A percentile compares a stretch with the other conserved stretches of the same genome.
phyloP scores from a whole-genome alignment of 2,329 filamentous ascomycete species.

The Neurospora sp. region DNA sequence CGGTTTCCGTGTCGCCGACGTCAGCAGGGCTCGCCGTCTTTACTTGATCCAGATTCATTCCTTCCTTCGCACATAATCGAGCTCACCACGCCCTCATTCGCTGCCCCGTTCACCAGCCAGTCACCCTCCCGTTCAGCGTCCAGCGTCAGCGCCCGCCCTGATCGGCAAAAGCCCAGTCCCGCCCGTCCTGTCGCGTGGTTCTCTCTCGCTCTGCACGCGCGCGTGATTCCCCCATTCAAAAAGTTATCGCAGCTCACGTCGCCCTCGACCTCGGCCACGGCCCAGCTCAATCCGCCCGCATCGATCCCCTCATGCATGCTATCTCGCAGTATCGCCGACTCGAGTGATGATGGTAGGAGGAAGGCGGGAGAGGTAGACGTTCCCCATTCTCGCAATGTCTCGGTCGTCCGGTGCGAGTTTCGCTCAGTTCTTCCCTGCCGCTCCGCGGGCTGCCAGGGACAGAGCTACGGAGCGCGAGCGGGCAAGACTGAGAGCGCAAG shows the following conservation, averaged over 20 bases:
- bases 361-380: slow-evolving; percentile 42
- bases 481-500: slow-evolving; percentile 39
- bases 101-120: slow-evolving; percentile 5
- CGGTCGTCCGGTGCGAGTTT: slow-evolving; percentile 67
- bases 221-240: slow-evolving; percentile 12
- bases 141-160: slow-evolving; percentile 4
- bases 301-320: slow-evolving; percentile 27
- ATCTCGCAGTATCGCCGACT: slow-evolving; percentile 21
- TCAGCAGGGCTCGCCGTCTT: neutral
- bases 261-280: slow-evolving; percentile 6
- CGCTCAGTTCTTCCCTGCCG: slow-evolving; percentile 77
- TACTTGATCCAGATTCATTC: neutral
- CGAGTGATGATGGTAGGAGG: slow-evolving; percentile 47
- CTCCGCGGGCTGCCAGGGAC: slow-evolving; percentile 54
- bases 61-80: slow-evolving; percentile 1
- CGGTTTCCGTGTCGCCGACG: slow-evolving; percentile 3
- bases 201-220: slow-evolving; percentile 18
- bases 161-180: slow-evolving; percentile 8
- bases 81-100: neutral
- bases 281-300: slow-evolving; percentile 6
- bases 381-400: slow-evolving; percentile 57
- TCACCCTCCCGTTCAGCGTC: slow-evolving; percentile 1
- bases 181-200: slow-evolving; percentile 29
- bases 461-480: slow-evolving; percentile 52
- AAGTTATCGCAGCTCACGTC: neutral